Percentiles rank a stretch among this genome's conserved stretches.
These are phyloP conservation scores for Eucalyptus pauciflora DNA, from an alignment of 345 rosid species.

Conservation along the genomic window DNA sequence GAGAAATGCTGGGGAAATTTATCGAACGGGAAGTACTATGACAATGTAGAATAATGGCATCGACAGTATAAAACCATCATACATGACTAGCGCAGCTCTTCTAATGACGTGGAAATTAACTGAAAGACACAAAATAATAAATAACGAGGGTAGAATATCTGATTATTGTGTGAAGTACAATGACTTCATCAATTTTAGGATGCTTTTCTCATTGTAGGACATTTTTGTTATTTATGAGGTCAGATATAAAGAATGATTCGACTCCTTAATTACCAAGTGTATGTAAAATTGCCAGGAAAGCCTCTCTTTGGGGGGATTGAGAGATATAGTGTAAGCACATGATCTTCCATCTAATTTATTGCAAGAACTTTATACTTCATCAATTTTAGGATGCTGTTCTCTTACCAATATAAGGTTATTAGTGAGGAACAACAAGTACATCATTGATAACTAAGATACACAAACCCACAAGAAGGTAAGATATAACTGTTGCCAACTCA, in stretches of 20 bases:
- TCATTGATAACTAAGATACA: background rate
- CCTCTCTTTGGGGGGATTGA: background rate
- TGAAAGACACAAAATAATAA: background rate
- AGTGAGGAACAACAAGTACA: background rate
- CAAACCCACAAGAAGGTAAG: background rate
- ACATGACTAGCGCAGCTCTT: background rate
- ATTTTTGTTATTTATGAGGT: background rate
- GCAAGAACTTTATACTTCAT: background rate
- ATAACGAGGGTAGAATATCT: background rate
- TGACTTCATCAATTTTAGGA: background rate
- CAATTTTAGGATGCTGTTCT: background rate
- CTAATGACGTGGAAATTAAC: background rate
- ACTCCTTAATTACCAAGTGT: background rate
- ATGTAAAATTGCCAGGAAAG: background rate
- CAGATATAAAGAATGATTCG: background rate
- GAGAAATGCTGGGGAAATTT: background rate
- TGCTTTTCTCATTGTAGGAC: background rate
- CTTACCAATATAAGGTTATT: background rate
- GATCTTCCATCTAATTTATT: too few relatives aligned
- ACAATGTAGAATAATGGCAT: background rate
- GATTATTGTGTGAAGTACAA: background rate
- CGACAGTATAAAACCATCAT: background rate
- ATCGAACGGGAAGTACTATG: background rate
- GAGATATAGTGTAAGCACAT: background rate
- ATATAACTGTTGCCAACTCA: background rate